Base-by-base conservation (phyloP, 2,329 filamentous ascomycete genomes). In the Colletotrichum filicis region DNA sequence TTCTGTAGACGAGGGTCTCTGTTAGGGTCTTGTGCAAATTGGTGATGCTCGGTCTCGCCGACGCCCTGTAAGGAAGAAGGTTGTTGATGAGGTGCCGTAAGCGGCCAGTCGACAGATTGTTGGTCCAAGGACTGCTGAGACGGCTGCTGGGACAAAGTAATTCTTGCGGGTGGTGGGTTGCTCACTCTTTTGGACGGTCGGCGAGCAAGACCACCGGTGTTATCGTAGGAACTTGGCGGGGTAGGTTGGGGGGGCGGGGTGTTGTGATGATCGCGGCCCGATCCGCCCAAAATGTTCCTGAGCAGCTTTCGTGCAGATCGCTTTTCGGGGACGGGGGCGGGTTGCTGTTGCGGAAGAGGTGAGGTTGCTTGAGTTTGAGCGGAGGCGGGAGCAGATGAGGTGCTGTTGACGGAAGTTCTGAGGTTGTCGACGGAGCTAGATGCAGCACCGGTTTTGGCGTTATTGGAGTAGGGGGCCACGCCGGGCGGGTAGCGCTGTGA, bases 101-200 rank as follows among this genome's bases (percentile, higher is more conserved):
- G 73, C 60, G 80, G 79, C 82, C 81, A 83, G 68, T 83, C 82
- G 61, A 75, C 58, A 24, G 76, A 70, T 12, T 78, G 77, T 66
- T 80, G 80, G 73, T 81, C 80, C 66, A 85, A 79, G 56, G 83
- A 83, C 61, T 82, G 74, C 74, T 84, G 83, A 55, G 81, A 81
- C 59, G 63, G 28, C 71, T 76, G 77, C 75, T 79, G 77, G 71
- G 83, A 80, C 75, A 82, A 77, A 74, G 80, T 83, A 46, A 85
- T 86, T 78, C 84, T 84, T 75, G 87, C 76, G 76, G 81, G 78
- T 76, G 85, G 83, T 68, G 80, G 80, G 74, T 87, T 85, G 85
- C 87, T 88, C 79, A 87, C 82, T 78, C 89, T 85, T 83, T 90
- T 91, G 57, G 90, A 92, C 37, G 87, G 85, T 76, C 88, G 85